phyloP scores from a whole-genome alignment of 352 stramenopile genomes.

The Phytophthora hybrid region DNA sequence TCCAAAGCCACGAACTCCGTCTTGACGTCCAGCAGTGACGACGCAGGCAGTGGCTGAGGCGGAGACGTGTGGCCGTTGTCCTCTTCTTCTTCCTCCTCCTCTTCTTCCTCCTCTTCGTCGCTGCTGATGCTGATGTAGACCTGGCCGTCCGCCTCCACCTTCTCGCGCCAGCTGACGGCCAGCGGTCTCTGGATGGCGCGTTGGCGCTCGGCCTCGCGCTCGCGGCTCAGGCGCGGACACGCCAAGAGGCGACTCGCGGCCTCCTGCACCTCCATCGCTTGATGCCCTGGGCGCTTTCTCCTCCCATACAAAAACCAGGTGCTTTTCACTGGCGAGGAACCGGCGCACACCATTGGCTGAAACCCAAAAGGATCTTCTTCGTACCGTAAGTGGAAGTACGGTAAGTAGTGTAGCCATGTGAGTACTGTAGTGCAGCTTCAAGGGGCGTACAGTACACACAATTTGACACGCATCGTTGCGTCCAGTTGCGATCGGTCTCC shows the following conservation, averaged over 20 bases:
- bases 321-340: constrained; percentile 34
- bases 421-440: no score
- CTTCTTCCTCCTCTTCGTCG: constrained; percentile 35
- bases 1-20: background rate
- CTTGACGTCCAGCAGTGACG: constrained; percentile 8
- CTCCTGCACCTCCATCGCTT: constrained; percentile 43
- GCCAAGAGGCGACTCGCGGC: constrained; percentile 46
- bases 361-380: constrained; percentile 20
- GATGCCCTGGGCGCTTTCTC: background rate
- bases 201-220: constrained; percentile 71
- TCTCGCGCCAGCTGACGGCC: constrained; percentile 75
- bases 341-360: constrained; percentile 33
- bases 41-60: background rate
- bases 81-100: constrained; percentile 7
- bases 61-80: no score
- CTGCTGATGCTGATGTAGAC: constrained; percentile 69
- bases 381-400: no score
- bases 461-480: constrained; percentile 8
- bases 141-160: constrained; percentile 55
- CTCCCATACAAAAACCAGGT: constrained; percentile 31
- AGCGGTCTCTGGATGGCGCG: constrained; percentile 85
- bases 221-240: constrained; percentile 44
- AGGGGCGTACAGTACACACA: constrained; percentile 1
- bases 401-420: background rate
- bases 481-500: constrained; percentile 25